These are phyloP conservation scores for Cylindricascospora bacillispora DNA, from an alignment of 1,139 yeast species.

Conservation along the genomic window DNA sequence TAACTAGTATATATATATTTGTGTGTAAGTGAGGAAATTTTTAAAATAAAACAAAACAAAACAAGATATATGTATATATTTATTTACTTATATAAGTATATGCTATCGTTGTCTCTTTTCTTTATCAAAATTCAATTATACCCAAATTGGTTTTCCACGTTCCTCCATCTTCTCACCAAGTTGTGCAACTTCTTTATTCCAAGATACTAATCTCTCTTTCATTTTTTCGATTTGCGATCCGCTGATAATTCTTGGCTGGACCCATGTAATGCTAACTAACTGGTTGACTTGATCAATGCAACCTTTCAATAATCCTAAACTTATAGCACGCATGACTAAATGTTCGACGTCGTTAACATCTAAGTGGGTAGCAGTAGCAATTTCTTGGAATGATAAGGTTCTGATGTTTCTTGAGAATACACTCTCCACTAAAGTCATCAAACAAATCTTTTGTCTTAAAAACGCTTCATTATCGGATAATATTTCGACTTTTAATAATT, in stretches of 20 bases:
- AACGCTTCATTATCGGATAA: constrained; percentile 51
- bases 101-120: no score
- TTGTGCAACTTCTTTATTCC: constrained; percentile 65
- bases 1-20: neutral
- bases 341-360: constrained; percentile 63
- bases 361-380: constrained; percentile 62
- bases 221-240: constrained; percentile 65
- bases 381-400: constrained; percentile 57
- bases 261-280: constrained; percentile 76
- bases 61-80: no score
- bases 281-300: constrained; percentile 76
- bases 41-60: no score
- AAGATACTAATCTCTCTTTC: constrained; percentile 56
- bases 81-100: no score
- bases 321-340: constrained; percentile 80
- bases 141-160: constrained; percentile 53
- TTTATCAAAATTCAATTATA: no score
- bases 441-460: constrained; percentile 78
- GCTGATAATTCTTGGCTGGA: constrained; percentile 88
- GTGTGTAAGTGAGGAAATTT: no score
- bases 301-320: constrained; percentile 73
- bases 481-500: constrained; percentile 40
- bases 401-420: constrained; percentile 71
- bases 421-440: constrained; percentile 82
- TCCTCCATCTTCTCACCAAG: constrained; percentile 48